Conservation (phyloP, 2,329 filamentous ascomycete genomes). For the Aspergillus pseudoterreus region DNA sequence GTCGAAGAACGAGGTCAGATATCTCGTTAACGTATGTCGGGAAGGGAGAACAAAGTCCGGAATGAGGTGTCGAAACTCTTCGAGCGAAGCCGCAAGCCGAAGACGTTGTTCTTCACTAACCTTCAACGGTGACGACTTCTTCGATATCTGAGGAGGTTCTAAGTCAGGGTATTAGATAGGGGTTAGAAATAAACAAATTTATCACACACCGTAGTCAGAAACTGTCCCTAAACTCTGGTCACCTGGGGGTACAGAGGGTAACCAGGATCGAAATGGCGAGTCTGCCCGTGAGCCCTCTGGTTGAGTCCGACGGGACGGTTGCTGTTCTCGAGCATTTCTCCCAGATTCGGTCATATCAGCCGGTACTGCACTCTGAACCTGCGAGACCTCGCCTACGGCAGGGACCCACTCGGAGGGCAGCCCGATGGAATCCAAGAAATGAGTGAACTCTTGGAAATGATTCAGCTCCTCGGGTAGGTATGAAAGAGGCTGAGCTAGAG, state of each 20-base stretch:
- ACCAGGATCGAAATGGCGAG: constrained; percentile 32
- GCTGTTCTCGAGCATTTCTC: constrained; percentile 18
- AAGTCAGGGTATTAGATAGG: neutral
- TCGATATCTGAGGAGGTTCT: constrained; percentile 27
- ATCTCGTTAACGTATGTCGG: constrained; percentile 64
- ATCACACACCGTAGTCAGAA: constrained; percentile 27
- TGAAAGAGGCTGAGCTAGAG: constrained; percentile 23
- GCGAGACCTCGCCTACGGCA: constrained; percentile 20
- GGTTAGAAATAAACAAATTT: neutral
- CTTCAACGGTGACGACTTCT: constrained; percentile 20
- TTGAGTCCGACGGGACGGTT: constrained; percentile 15
- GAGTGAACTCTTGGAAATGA: constrained; percentile 35
- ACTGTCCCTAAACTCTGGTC: constrained; percentile 30
- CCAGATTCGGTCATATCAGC: constrained; percentile 20
- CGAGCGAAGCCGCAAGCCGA: constrained; percentile 27
- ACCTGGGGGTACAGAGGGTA: constrained; percentile 28
- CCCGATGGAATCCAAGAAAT: constrained; percentile 34
- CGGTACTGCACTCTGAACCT: constrained; percentile 21
- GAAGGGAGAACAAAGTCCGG: constrained; percentile 62
- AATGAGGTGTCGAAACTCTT: constrained; percentile 28
- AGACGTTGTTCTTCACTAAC: constrained; percentile 28
- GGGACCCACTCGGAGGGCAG: constrained; percentile 33
- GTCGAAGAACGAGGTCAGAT: constrained; percentile 66
- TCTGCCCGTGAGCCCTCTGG: constrained; percentile 25
- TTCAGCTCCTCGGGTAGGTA: constrained; percentile 32